Base-by-base conservation (phyloP, 345 rosid genomes). In the Eucalyptus curtisii region DNA sequence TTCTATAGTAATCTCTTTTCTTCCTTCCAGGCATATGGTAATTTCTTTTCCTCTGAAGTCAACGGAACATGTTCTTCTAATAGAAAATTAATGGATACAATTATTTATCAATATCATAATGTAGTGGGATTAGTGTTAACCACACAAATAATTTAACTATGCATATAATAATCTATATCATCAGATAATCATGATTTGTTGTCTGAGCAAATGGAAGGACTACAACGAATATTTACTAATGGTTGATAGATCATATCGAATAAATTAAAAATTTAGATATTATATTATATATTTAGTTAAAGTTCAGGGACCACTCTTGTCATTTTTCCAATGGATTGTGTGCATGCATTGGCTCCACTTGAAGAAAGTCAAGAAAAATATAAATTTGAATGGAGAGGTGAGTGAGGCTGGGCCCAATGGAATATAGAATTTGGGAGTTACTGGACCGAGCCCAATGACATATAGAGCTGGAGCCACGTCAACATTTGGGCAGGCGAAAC, bases 191-290 rank as follows among this genome's bases (percentile, higher is more conserved):
- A 10, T 24, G 30, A 25, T 55, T 55, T 24, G 1, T 10, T 25
- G 4, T 24, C 0, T 10, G 61, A 55, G 12, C 6, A 3, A 55
- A 55, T 0, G 1, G 6, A 24, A 55, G 30, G 13, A 55, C 30
- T 55, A 55, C 1, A 24, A 9, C 1, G 3, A 10, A 55, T 10
- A 10, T 55, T 55, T 24, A 55, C 1, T 10, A 55, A 24, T 24
- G 6, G 30, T 55, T 24, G 27, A 55, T 55, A 5, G 61, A 55
- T 55, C 61, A 55, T 55, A 2, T 55, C 30, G 13, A 55, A 55
- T 24, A 55, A 55, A 55, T 24, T 24, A 55, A 24, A 55, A 55
- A 0, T 10, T 24, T 0, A 22, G 3, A 22, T 52, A 52, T 1
- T 19, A 55, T 24, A 4, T 55, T 55, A 1, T 55, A 55, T 55